Base-by-base conservation (phyloP, 2,329 filamentous ascomycete genomes). In the Penicillium expansum region DNA sequence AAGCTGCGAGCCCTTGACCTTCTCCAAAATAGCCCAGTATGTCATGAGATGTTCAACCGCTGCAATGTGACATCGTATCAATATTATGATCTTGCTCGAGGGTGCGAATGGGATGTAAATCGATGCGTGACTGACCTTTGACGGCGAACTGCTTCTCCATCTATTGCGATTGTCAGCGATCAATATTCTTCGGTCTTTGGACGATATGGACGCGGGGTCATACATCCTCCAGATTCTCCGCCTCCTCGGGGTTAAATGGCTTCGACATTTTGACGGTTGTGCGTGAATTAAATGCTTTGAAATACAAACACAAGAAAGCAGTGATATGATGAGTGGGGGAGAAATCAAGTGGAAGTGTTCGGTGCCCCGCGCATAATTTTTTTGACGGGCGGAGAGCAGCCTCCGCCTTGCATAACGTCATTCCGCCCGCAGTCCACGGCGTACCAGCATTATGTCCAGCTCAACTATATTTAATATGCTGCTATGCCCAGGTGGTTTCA, bases 111-210 rank as follows among this genome's bases (percentile, higher is more conserved):
- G 16, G 14, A 50, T 13, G 9, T 33, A 39, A 33, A 53, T 32
- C 27, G 20, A 47, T 30, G 39, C 16, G 48, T 33, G 47, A 58
- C 67, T 44, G 69, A 91, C 90, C 89, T 82, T 97, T 97, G 69
- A 99, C 94, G 30, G 94, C 94, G 71, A 99, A 99, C 77, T 97
- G 94, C 83, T 97, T 96, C 84, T 99, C 94, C 74, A 99, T 97
- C 90, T 96, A 64, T 41, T 48, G 9, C 7, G 32, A 53, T 54
- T 30, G 61, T 71, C 52, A 76, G 71, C 59, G 41, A 58, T 50
- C 38, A 29, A n/a, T 37, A 22, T 24, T 37, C 14, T 45, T 30
- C 22, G n/a, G 35, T 44, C 10, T 35, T 32, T 29, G n/a, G 27
- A 24, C 11, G 6, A 22, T 10, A 11, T 37, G 35, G 37, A 35